Conservation (phyloP, 2,329 filamentous ascomycete species). For the Ophiocordyceps polyrhachis-furcata region DNA sequence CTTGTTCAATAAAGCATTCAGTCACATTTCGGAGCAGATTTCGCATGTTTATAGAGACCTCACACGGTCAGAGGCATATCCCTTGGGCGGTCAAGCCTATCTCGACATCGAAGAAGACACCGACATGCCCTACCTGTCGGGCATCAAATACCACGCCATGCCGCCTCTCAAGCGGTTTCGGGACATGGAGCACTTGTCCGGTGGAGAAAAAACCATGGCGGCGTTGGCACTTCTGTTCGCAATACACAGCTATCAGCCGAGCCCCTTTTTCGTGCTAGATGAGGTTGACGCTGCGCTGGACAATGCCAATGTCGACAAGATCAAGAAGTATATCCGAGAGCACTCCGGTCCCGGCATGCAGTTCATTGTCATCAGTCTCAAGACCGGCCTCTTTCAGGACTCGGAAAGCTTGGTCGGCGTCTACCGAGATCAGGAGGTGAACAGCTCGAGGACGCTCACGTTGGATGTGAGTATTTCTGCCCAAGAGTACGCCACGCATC, state of each 20-base stretch:
- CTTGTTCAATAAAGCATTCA: conserved; percentile 88
- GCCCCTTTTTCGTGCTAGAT: conserved; percentile 93
- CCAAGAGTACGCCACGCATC: not conserved
- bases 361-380: conserved; percentile 94
- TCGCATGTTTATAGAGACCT: conserved; percentile 87
- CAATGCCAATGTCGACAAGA: conserved; percentile 88
- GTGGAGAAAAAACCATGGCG: conserved; percentile 97
- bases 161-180: conserved; percentile 94
- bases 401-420: conserved; percentile 92
- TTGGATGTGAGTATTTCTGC: conserved; percentile 59
- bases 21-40: conserved; percentile 89
- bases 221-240: conserved; percentile 91
- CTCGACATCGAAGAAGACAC: conserved; percentile 85
- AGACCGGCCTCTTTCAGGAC: conserved; percentile 88
- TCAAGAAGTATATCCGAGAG: conserved; percentile 89
- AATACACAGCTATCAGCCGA: conserved; percentile 89
- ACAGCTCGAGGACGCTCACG: conserved; percentile 79
- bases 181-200: conserved; percentile 96
- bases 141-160: conserved; percentile 98
- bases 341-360: conserved; percentile 96
- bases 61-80: conserved; percentile 77
- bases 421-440: conserved; percentile 84
- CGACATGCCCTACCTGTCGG: conserved; percentile 88
- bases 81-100: conserved; percentile 75
- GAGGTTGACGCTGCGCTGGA: conserved; percentile 97